Evolutionary conservation across 169 alveolate species (phyloP).

Genomic region (Eimeria acervulina): DNA sequence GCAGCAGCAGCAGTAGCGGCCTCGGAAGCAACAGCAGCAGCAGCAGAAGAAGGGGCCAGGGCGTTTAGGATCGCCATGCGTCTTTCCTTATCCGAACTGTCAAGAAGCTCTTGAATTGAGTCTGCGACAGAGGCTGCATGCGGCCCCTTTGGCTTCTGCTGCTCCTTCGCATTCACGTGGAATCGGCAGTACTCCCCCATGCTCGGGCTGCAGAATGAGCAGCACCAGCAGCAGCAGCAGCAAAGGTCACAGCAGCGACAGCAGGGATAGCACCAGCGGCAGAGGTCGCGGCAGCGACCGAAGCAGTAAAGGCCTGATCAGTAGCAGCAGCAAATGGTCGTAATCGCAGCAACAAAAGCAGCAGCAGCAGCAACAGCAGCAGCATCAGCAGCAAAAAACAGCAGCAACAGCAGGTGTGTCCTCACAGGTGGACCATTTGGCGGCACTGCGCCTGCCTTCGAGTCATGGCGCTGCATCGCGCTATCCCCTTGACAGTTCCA

Average conservation of each 20-base stretch:
- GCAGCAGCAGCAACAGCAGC: too few species aligned
- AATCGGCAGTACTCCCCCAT: slow-evolving; percentile 76
- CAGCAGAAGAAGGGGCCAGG: slow-evolving; percentile 38
- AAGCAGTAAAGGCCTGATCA: neutral
- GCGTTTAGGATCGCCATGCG: neutral
- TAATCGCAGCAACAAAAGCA: too few species aligned
- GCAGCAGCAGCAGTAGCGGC: slow-evolving; percentile 16
- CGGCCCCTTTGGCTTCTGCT: neutral
- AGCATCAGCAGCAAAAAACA: too few species aligned
- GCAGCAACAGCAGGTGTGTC: neutral
- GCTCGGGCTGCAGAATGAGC: slow-evolving; percentile 47
- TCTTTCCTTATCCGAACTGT: slow-evolving; percentile 15
- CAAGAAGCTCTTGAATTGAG: slow-evolving; percentile 11
- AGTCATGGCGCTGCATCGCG: slow-evolving; percentile 81
- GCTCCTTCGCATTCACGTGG: slow-evolving; percentile 57
- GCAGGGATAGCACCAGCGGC: neutral
- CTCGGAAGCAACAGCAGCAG: slow-evolving; percentile 41
- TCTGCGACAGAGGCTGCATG: slow-evolving; percentile 25
- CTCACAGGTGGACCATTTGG: slow-evolving; percentile 72
- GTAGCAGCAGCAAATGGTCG: neutral
- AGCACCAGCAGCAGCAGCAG: slow-evolving; percentile 41
- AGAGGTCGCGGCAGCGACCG: neutral
- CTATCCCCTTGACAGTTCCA: slow-evolving; percentile 54
- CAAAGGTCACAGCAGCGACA: neutral
- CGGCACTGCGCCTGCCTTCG: slow-evolving; percentile 67